These are phyloP conservation scores for Brettanomyces anomalus DNA, from an alignment of 805 yeast species.

Conservation along the genomic window DNA sequence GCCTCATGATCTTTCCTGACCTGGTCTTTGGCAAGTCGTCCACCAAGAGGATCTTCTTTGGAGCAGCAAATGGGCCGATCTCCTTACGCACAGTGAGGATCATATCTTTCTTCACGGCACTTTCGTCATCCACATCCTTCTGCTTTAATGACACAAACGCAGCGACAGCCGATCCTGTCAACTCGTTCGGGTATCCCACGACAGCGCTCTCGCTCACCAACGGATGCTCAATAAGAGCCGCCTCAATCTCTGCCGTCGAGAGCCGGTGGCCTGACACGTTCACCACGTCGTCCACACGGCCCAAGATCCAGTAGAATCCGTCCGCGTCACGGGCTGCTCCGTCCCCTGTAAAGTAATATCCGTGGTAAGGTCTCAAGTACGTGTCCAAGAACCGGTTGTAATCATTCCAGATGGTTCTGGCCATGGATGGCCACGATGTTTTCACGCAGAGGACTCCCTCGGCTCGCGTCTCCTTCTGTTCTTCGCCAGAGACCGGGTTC, in stretches of 20 bases:
- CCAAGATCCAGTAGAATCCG: constrained; percentile 79
- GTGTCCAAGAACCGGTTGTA: constrained; percentile 70
- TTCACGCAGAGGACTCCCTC: constrained; percentile 76
- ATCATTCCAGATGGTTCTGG: constrained; percentile 74
- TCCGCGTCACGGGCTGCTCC: constrained; percentile 83
- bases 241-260: constrained; percentile 85
- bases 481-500: constrained; percentile 69
- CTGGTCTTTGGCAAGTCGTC: constrained; percentile 79
- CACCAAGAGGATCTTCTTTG: constrained; percentile 63
- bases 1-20: constrained; percentile 83
- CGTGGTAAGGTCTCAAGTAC: constrained; percentile 75
- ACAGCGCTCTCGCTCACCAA: constrained; percentile 74
- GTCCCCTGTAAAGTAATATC: constrained; percentile 80
- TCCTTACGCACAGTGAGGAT: constrained; percentile 65
- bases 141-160: constrained; percentile 71
- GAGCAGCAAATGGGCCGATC: constrained; percentile 84
- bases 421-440: constrained; percentile 78
- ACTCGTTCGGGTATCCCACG: constrained; percentile 73
- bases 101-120: constrained; percentile 51
- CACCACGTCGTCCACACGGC: constrained; percentile 84
- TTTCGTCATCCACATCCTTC: constrained; percentile 33
- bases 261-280: constrained; percentile 81
- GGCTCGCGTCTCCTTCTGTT: constrained; percentile 56
- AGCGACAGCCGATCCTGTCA: constrained; percentile 82
- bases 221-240: constrained; percentile 65